phyloP scores from a whole-genome alignment of 371 early-diverging fungal genomes.

The Rhizopus microsporus region DNA sequence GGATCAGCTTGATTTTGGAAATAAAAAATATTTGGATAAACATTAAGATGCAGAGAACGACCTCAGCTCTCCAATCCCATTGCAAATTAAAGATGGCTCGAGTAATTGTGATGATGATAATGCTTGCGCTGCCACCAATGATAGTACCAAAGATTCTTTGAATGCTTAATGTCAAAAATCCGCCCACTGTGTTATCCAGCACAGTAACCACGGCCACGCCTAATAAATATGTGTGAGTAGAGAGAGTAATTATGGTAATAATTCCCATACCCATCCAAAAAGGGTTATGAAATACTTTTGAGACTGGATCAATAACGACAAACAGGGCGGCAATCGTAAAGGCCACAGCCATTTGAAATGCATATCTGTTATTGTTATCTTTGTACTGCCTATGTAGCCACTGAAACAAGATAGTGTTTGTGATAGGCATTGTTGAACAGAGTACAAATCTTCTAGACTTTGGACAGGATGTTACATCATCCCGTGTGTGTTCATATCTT shows the following conservation, averaged over 20 bases:
- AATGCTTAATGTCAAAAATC: conserved; percentile 31
- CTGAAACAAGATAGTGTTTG: conserved; percentile 5
- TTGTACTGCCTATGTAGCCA: conserved; percentile 18
- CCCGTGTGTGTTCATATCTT: background rate
- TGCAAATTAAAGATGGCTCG: conserved; percentile 28
- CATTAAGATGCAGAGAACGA: conserved; percentile 30
- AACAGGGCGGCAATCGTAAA: conserved; percentile 22
- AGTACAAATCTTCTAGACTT: background rate
- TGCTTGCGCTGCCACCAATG: conserved; percentile 33
- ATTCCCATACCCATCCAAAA: conserved; percentile 29
- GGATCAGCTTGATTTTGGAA: conserved; percentile 33
- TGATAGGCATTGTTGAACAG: background rate
- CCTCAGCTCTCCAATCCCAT: conserved; percentile 31
- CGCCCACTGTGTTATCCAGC: conserved; percentile 40
- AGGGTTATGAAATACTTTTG: conserved; percentile 19
- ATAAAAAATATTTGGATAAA: conserved; percentile 40
- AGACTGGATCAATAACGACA: conserved; percentile 22
- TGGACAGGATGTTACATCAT: conserved; percentile 2
- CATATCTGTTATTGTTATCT: conserved; percentile 23
- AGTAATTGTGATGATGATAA: conserved; percentile 35
- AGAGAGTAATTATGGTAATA: background rate
- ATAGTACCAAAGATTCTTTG: conserved; percentile 40
- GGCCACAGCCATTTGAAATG: conserved; percentile 26
- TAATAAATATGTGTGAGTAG: conserved; percentile 4
- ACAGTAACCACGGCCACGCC: conserved; percentile 43